Evolutionary conservation across 192 early-diverging fungal species (phyloP).

Genomic region (Entomortierella chlamydospora): DNA sequence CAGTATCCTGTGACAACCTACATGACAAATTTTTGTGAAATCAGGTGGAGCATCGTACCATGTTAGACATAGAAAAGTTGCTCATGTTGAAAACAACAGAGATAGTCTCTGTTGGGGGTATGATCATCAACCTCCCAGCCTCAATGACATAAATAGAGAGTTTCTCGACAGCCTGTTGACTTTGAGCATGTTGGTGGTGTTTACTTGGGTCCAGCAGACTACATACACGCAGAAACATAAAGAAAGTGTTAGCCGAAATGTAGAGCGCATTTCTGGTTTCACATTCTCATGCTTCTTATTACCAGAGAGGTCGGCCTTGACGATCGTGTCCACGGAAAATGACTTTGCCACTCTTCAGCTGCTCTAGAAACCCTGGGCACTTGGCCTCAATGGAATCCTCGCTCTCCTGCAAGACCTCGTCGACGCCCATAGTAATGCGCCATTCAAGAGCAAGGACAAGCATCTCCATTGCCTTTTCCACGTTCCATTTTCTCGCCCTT

Average conservation of each 20-base stretch:
- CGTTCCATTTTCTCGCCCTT: slow-evolving; percentile 89
- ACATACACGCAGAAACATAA: background rate
- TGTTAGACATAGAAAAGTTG: slow-evolving; percentile 80
- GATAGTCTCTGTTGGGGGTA: slow-evolving; percentile 71
- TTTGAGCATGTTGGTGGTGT: slow-evolving; percentile 64
- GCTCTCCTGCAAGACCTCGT: slow-evolving; percentile 59
- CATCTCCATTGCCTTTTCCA: slow-evolving; percentile 82
- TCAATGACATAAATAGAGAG: slow-evolving; percentile 79
- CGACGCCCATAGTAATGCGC: slow-evolving; percentile 67
- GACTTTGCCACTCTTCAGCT: slow-evolving; percentile 60
- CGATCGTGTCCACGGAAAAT: slow-evolving; percentile 62
- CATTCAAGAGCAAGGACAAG: slow-evolving; percentile 74
- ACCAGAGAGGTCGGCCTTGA: slow-evolving; percentile 60
- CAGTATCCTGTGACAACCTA: no score
- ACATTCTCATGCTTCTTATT: slow-evolving; percentile 5
- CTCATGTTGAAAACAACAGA: slow-evolving; percentile 86
- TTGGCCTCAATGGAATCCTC: slow-evolving; percentile 57
- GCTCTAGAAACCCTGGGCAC: slow-evolving; percentile 57
- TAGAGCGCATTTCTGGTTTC: no score
- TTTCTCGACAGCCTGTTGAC: slow-evolving; percentile 69
- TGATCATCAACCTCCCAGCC: slow-evolving; percentile 67
- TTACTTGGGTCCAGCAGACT: slow-evolving; percentile 58
- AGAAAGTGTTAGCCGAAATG: background rate
- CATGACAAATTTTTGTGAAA: no score
- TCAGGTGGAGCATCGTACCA: no score